A percentile compares a stretch with the other conserved stretches of the same genome.
These are phyloP conservation scores for Pythium insidiosum DNA, from an alignment of 352 stramenopile species.

Conservation along the genomic window DNA sequence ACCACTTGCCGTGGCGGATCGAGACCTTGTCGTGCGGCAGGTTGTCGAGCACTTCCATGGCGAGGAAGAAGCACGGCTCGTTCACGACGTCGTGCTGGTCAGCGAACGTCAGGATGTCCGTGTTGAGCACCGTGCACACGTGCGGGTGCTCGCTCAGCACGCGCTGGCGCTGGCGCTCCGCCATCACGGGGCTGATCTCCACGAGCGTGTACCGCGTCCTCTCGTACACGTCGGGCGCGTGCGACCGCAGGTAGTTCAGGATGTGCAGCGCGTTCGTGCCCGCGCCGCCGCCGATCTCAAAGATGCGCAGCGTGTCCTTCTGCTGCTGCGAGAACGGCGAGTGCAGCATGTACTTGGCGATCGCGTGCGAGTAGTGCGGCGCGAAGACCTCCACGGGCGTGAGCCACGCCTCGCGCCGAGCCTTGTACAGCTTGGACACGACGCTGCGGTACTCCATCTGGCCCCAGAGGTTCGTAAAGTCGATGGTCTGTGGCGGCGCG, in stretches of 20 bases:
- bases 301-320: slow-evolving; percentile 37
- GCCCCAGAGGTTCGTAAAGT: slow-evolving; percentile 76
- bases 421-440: slow-evolving; percentile 59
- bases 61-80: slow-evolving; percentile 70
- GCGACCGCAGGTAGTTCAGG: slow-evolving; percentile 75
- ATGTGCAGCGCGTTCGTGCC: slow-evolving; percentile 88
- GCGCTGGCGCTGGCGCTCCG: slow-evolving; percentile 61
- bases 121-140: slow-evolving; percentile 68
- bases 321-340: slow-evolving; percentile 45
- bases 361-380: slow-evolving; percentile 81
- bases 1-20: slow-evolving; percentile 70
- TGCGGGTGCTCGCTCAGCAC: slow-evolving; percentile 47
- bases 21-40: slow-evolving; percentile 87
- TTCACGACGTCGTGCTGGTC: slow-evolving; percentile 42
- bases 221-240: slow-evolving; percentile 70
- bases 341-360: slow-evolving; percentile 85
- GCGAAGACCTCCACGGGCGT: slow-evolving; percentile 88
- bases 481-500: slow-evolving; percentile 40
- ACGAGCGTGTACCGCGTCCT: slow-evolving; percentile 84
- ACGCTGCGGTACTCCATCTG: slow-evolving; percentile 59
- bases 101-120: slow-evolving; percentile 71
- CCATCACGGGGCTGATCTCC: slow-evolving; percentile 86
- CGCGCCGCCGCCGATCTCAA: slow-evolving; percentile 83
- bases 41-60: slow-evolving; percentile 89
- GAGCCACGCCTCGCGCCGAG: slow-evolving; percentile 76